A percentile compares a stretch with the other conserved stretches of the same genome.
Evolutionary conservation across 441 rosid genomes (phyloP).

Genomic region (Pelargonium australe): DNA sequence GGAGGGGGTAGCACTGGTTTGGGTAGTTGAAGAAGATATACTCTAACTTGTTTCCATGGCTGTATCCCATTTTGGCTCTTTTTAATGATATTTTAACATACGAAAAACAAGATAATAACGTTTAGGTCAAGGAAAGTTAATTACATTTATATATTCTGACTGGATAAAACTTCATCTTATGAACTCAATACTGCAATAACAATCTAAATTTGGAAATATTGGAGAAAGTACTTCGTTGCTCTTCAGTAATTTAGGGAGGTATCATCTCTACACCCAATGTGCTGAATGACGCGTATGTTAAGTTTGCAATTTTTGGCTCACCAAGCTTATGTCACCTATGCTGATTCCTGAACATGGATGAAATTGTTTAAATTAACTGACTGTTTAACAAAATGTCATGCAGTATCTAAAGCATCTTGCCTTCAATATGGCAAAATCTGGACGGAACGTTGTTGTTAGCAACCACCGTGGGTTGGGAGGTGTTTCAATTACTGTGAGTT

Average conservation of each 20-base stretch:
- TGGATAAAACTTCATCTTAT: background rate
- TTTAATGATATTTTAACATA: background rate
- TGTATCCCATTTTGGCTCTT: background rate
- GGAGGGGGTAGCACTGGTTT: too few relatives aligned
- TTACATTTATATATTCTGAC: too few relatives aligned
- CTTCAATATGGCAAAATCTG: constrained; percentile 24
- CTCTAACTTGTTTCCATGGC: background rate
- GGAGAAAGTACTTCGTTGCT: background rate
- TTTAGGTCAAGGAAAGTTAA: too few relatives aligned
- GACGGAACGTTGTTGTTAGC: constrained; percentile 30
- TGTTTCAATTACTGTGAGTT: constrained; percentile 28
- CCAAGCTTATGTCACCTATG: background rate
- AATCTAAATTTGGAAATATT: background rate
- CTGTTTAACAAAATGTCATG: background rate
- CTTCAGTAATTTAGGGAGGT: background rate
- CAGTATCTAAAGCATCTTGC: constrained; percentile 29
- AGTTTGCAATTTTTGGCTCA: background rate
- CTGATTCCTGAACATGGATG: background rate
- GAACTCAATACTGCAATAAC: background rate
- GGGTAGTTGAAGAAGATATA: too few relatives aligned
- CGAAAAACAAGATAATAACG: background rate
- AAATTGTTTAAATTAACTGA: background rate
- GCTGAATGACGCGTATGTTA: background rate
- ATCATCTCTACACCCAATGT: background rate
- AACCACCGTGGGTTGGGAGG: constrained; percentile 32